These are phyloP conservation scores for Monosporascus ibericus DNA, from an alignment of 2,329 filamentous ascomycete genomes.

Conservation along the genomic window DNA sequence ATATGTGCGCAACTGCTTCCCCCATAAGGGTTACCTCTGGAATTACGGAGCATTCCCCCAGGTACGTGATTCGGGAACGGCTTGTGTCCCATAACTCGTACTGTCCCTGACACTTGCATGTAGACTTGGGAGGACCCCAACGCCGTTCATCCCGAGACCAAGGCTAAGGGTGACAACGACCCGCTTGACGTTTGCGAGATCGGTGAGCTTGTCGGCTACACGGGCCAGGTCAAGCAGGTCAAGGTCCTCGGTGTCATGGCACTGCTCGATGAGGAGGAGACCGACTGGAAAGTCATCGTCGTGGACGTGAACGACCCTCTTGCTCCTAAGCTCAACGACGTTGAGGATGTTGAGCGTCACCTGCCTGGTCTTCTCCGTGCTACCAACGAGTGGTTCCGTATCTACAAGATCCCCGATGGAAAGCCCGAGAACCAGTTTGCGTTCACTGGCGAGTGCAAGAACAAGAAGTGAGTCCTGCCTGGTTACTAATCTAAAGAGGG, in stretches of 20 bases:
- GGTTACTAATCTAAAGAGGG: neutral
- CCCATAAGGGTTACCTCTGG: conserved; percentile 99
- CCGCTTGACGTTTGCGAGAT: conserved; percentile 99
- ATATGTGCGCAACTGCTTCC: conserved; percentile 99
- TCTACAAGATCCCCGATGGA: conserved; percentile 99
- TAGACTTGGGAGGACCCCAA: conserved; percentile 99
- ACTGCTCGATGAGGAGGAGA: conserved; percentile 98
- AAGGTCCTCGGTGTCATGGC: conserved; percentile 99
- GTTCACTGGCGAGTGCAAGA: conserved; percentile 99
- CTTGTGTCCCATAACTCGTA: conserved; percentile 1
- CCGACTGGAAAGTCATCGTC: conserved; percentile 99
- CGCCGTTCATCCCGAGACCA: conserved; percentile 92
- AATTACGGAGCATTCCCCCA: conserved; percentile 99
- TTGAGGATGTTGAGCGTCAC: conserved; percentile 98
- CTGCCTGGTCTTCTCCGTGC: conserved; percentile 92
- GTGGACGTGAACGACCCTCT: conserved; percentile 98
- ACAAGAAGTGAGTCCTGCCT: conserved; percentile 67
- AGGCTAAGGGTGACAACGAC: conserved; percentile 98
- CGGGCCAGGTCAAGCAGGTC: conserved; percentile 98
- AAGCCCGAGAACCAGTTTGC: conserved; percentile 99
- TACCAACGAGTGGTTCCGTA: conserved; percentile 99
- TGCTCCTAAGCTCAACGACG: conserved; percentile 92
- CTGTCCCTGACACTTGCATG: conserved; percentile 5
- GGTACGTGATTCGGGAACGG: conserved; percentile 41
- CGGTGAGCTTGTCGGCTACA: conserved; percentile 93